phyloP scores from a whole-genome alignment of 768 basidiomycete species.

The Psilocybe azurescens region DNA sequence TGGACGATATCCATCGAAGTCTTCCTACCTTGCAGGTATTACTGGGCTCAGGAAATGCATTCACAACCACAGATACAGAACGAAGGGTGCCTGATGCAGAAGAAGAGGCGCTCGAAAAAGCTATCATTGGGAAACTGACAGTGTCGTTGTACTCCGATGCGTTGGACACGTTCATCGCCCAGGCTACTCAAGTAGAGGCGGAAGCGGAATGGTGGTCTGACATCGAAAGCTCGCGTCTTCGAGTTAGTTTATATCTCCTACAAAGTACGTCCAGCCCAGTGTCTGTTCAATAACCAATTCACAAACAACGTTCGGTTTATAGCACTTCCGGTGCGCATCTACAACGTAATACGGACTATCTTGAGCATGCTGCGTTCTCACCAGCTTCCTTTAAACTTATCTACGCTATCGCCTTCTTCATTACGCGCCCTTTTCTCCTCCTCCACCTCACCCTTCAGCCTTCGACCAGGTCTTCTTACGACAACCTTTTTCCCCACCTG shows the following conservation, averaged over 20 bases:
- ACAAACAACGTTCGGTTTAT: constrained; percentile 16
- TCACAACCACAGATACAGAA: constrained; percentile 1
- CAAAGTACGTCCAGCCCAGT: constrained; percentile 63
- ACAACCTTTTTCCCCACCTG: constrained; percentile 70
- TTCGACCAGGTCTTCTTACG: constrained; percentile 56
- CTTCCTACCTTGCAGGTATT: constrained; percentile 29
- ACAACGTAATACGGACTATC: constrained; percentile 42
- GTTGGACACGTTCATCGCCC: constrained; percentile 64
- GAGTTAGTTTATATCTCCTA: constrained; percentile 68
- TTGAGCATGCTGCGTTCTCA: constrained; percentile 45
- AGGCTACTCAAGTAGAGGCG: constrained; percentile 72
- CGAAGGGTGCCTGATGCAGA: constrained; percentile 30
- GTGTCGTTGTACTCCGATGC: constrained; percentile 68
- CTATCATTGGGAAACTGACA: constrained; percentile 53
- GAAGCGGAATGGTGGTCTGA: constrained; percentile 90
- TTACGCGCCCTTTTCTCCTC: constrained; percentile 53
- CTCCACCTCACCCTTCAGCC: constrained; percentile 40
- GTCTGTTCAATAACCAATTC: not conserved
- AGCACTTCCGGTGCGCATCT: constrained; percentile 54
- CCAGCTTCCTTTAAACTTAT: constrained; percentile 50
- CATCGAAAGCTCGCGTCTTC: constrained; percentile 61
- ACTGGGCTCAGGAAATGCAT: constrained; percentile 20
- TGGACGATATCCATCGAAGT: constrained; percentile 31
- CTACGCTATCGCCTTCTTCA: constrained; percentile 51
- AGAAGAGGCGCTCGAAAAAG: constrained; percentile 44